Conservation (phyloP, 1,139 yeast genomes). For the Yamadazyma mexicana region DNA sequence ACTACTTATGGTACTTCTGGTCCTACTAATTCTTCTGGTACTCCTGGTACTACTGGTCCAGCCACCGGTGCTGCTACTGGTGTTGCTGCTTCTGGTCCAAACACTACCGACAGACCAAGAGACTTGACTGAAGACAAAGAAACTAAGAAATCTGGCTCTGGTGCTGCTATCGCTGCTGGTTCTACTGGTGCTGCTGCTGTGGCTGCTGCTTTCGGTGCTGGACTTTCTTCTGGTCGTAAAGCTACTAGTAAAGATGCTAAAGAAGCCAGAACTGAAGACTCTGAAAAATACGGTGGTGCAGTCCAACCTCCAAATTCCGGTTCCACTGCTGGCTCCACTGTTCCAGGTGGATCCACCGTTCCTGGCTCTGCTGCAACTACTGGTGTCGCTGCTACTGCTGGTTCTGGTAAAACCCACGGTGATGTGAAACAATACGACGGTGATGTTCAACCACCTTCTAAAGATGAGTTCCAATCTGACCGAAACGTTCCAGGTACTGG, state of each 20-base stretch:
- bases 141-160: no score
- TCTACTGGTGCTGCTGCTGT: constrained; percentile 18
- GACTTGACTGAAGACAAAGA: no score
- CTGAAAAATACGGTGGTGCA: constrained; percentile 6
- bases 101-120: no score
- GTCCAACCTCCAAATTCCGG: constrained; percentile 11
- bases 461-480: constrained; percentile 1
- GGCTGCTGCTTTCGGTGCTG: constrained; percentile 9
- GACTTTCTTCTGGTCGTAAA: constrained; percentile 17
- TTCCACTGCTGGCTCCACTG: no score
- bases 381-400: no score
- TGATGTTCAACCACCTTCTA: constrained; percentile 10
- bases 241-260: constrained; percentile 7
- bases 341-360: no score
- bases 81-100: constrained; percentile 1
- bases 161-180: constrained; percentile 10
- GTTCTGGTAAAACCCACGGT: constrained; percentile 6
- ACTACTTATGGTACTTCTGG: no score
- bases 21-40: no score
- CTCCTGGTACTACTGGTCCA: no score
- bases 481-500: constrained; percentile 3
- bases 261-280: no score
- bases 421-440: constrained; percentile 11
- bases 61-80: constrained; percentile 6
- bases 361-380: constrained; percentile 1